phyloP scores from a whole-genome alignment of 768 basidiomycete genomes.

The Inosperma sp. region DNA sequence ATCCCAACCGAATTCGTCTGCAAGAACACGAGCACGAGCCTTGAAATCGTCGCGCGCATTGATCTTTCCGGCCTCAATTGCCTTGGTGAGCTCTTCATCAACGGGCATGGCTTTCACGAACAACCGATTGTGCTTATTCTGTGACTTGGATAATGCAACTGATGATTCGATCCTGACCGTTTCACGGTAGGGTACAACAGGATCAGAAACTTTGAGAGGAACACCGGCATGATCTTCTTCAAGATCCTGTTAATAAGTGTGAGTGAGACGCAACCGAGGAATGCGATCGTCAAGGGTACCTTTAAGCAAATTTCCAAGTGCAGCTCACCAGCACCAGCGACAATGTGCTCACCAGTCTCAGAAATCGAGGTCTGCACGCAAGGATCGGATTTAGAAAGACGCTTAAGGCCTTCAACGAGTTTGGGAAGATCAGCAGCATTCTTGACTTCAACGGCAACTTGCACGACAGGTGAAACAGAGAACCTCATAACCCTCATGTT shows the following conservation, averaged over 20 bases:
- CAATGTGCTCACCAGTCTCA: constrained; percentile 96
- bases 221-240: constrained; percentile 99
- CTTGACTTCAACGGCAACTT: constrained; percentile 99
- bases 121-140: constrained; percentile 99
- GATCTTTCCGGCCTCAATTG: constrained; percentile 85
- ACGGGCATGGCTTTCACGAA: constrained; percentile 91
- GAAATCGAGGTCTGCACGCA: constrained; percentile 95
- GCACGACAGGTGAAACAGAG: constrained; percentile 99
- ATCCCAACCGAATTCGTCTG: constrained; percentile 97
- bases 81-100: constrained; percentile 89
- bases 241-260: constrained; percentile 61
- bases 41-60: constrained; percentile 97
- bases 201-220: constrained; percentile 96
- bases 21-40: constrained; percentile 88
- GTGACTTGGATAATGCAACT: constrained; percentile 95
- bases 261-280: not conserved
- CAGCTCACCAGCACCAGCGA: constrained; percentile 98
- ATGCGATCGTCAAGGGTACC: constrained; percentile 39
- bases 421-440: constrained; percentile 98
- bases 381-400: constrained; percentile 99
- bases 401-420: constrained; percentile 99
- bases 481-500: constrained; percentile 99
- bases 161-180: constrained; percentile 94
- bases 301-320: constrained; percentile 99
- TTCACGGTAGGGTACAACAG: constrained; percentile 96